A percentile compares a stretch with the other conserved stretches of the same genome.
Evolutionary conservation across 805 yeast genomes (phyloP).

Genomic region (Danielozyma ontarioensis): DNA sequence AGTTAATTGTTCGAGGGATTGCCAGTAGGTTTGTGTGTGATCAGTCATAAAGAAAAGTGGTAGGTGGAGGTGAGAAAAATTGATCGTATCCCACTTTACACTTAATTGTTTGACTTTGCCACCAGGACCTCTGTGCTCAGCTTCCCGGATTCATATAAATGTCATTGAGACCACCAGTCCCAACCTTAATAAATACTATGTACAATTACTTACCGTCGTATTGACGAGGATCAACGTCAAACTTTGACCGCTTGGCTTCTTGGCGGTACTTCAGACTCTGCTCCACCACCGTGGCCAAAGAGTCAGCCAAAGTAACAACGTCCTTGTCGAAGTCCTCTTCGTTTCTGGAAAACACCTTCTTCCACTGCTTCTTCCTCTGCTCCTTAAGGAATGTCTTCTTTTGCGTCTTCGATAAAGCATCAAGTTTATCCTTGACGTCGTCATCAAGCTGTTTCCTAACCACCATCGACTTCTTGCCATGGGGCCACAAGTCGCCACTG

Average conservation of each 20-base stretch:
- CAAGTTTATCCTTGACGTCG: constrained; percentile 27
- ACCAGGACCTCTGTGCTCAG: no score
- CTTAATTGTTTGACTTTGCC: no score
- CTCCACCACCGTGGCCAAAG: constrained; percentile 28
- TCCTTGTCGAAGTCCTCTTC: constrained; percentile 21
- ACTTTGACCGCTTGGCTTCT: constrained; percentile 25
- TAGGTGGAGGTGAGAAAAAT: no score
- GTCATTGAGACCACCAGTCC: constrained; percentile 1
- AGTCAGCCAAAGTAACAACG: constrained; percentile 20
- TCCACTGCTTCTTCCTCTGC: constrained; percentile 28
- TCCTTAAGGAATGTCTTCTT: constrained; percentile 35
- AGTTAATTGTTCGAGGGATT: no score
- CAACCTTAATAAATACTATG: not conserved
- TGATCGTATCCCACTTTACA: no score
- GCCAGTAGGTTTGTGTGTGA: no score
- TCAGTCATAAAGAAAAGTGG: no score
- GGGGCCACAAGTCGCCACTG: constrained; percentile 80
- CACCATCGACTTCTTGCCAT: constrained; percentile 27
- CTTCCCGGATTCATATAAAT: constrained; percentile 8
- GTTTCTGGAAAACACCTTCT: constrained; percentile 20
- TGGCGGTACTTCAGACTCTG: constrained; percentile 24
- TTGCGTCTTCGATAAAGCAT: constrained; percentile 30
- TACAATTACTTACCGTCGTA: constrained; percentile 10
- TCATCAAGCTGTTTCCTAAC: constrained; percentile 28
- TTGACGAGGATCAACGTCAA: constrained; percentile 13